phyloP scores from a whole-genome alignment of 1,284 basidiomycete genomes.

The Cryptococcus sp. region DNA sequence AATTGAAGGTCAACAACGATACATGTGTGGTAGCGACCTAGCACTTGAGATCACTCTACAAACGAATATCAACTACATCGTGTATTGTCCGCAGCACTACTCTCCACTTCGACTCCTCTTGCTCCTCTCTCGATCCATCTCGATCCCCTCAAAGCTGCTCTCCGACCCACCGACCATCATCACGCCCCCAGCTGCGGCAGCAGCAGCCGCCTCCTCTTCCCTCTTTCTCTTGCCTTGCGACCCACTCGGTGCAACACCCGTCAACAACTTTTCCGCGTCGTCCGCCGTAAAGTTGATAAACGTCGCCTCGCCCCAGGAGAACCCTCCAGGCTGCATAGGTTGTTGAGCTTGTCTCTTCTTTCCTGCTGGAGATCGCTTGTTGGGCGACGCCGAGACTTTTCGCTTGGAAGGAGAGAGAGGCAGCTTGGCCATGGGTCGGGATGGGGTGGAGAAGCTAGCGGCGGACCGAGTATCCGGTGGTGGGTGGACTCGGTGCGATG shows the following conservation, averaged over 20 bases:
- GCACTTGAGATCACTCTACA: too few species aligned
- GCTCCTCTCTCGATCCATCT: slow-evolving; percentile 11
- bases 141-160: neutral
- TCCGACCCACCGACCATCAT: neutral
- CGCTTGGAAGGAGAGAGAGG: slow-evolving; percentile 20
- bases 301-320: slow-evolving; percentile 30
- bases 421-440: slow-evolving; percentile 27
- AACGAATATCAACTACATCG: too few species aligned
- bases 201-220: slow-evolving; percentile 24
- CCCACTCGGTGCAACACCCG: slow-evolving; percentile 42
- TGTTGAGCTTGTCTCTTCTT: slow-evolving; percentile 8
- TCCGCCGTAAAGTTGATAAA: slow-evolving; percentile 44
- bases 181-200: neutral
- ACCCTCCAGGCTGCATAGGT: slow-evolving; percentile 10
- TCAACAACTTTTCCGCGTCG: slow-evolving; percentile 38
- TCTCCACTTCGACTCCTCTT: slow-evolving; percentile 21
- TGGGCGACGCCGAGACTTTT: slow-evolving; percentile 15
- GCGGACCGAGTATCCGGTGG: slow-evolving; percentile 23
- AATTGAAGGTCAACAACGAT: too few species aligned
- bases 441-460: neutral
- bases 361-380: slow-evolving; percentile 26
- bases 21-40: too few species aligned
- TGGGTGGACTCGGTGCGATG: slow-evolving; percentile 28
- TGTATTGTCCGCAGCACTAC: too few species aligned
- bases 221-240: slow-evolving; percentile 30